phyloP scores from a whole-genome alignment of 2,329 filamentous ascomycete genomes.

The Periconia macrospinosa region DNA sequence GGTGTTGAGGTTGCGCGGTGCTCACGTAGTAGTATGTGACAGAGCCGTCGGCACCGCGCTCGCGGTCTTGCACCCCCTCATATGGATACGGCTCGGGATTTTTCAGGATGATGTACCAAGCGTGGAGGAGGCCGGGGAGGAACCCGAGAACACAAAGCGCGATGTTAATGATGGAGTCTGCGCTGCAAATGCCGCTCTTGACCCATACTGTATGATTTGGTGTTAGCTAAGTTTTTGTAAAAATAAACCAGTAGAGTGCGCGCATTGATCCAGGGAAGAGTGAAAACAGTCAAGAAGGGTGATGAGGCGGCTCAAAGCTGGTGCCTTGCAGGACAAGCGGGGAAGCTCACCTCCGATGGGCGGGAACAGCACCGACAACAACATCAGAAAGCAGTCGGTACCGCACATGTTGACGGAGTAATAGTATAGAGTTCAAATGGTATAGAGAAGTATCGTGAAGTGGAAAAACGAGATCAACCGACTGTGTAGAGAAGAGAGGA shows the following conservation, averaged over 20 bases:
- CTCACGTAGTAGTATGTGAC: constrained; percentile 76
- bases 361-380: constrained; percentile 64
- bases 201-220: constrained; percentile 75
- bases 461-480: not conserved
- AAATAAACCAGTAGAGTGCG: no score
- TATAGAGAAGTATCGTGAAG: not conserved
- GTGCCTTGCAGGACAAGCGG: constrained; percentile 4
- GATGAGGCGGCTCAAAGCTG: not conserved
- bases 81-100: constrained; percentile 75
- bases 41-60: constrained; percentile 54
- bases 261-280: no score
- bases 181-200: constrained; percentile 89
- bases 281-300: not conserved
- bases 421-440: not conserved
- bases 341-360: constrained; percentile 56
- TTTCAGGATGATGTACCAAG: constrained; percentile 97
- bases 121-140: constrained; percentile 86
- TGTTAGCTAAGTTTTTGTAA: not conserved
- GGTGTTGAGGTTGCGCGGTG: constrained; percentile 26
- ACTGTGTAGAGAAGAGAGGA: not conserved
- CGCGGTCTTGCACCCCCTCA: constrained; percentile 60
- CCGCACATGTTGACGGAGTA: constrained; percentile 55
- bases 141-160: constrained; percentile 67
- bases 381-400: constrained; percentile 62
- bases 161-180: constrained; percentile 93